phyloP scores from a whole-genome alignment of 1,284 basidiomycete species.

The Ceratobasidium sp. region DNA sequence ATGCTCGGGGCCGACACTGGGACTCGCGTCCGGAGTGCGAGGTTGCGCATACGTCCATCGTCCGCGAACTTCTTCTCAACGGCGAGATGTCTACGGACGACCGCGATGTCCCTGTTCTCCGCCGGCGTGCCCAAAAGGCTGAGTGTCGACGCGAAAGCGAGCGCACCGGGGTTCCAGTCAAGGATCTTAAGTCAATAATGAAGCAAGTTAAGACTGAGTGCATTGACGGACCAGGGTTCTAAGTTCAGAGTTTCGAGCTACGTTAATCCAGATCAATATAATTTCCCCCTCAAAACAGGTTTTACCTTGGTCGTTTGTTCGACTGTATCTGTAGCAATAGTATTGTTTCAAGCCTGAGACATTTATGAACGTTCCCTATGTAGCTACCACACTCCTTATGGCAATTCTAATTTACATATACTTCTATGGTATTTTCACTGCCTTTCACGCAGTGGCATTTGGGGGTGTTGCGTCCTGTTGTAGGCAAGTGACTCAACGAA shows the following conservation, averaged over 20 bases:
- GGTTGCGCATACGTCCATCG: neutral
- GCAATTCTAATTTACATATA: too few relatives aligned
- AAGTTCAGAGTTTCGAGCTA: neutral
- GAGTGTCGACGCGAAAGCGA: conserved; percentile 25
- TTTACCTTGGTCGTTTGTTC: too few relatives aligned
- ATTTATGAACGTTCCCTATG: too few relatives aligned
- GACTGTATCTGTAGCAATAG: too few relatives aligned
- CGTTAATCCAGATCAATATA: too few relatives aligned
- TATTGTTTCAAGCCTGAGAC: too few relatives aligned
- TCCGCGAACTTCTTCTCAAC: neutral
- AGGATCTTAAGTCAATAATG: conserved; percentile 32
- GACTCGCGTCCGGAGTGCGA: conserved; percentile 33
- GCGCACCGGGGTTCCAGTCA: conserved; percentile 32
- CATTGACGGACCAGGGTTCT: conserved; percentile 9
- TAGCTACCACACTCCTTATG: too few relatives aligned
- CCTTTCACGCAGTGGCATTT: too few relatives aligned
- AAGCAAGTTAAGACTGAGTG: neutral
- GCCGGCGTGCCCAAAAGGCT: conserved; percentile 31
- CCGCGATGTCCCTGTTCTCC: conserved; percentile 33
- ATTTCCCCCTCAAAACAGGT: too few relatives aligned
- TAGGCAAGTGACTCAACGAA: too few relatives aligned
- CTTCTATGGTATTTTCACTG: too few relatives aligned
- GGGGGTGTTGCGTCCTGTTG: too few relatives aligned
- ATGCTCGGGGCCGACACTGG: conserved; percentile 43
- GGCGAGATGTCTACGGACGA: conserved; percentile 26